These are phyloP conservation scores for Dendrocalamus latiflorus DNA, from an alignment of 202 grass and related monocot genomes.

Conservation along the genomic window DNA sequence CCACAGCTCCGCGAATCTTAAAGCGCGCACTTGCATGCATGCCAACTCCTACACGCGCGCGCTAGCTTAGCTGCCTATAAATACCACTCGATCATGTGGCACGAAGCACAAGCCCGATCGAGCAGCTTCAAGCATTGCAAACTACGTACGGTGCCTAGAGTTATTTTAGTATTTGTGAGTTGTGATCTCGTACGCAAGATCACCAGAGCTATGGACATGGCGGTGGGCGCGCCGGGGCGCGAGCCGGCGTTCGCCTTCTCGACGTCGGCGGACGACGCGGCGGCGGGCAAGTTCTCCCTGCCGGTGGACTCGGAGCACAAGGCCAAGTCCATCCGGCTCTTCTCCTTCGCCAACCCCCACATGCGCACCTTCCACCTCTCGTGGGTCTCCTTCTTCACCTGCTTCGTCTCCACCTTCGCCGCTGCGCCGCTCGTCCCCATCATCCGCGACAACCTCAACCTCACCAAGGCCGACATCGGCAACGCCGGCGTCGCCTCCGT, in stretches of 20 bases:
- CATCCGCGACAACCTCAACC: constrained; percentile 72
- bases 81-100: too few relatives aligned
- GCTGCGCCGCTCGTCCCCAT: constrained; percentile 71
- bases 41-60: too few relatives aligned
- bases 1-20: too few relatives aligned
- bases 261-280: neutral
- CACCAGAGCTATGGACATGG: neutral
- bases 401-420: constrained; percentile 86
- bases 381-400: constrained; percentile 86
- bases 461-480: constrained; percentile 69
- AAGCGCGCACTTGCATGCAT: too few relatives aligned
- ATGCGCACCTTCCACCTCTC: constrained; percentile 84
- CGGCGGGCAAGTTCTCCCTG: constrained; percentile 40
- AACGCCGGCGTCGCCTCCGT: constrained; percentile 86
- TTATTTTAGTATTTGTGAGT: too few relatives aligned
- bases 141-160: too few relatives aligned
- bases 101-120: too few relatives aligned
- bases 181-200: too few relatives aligned
- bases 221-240: constrained; percentile 1
- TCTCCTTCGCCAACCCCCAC: constrained; percentile 71
- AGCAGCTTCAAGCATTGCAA: too few relatives aligned
- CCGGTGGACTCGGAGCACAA: constrained; percentile 88
- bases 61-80: too few relatives aligned
- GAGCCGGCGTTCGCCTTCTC: constrained; percentile 45
- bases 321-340: constrained; percentile 51